These are phyloP conservation scores for Solanum stenotomum DNA, from an alignment of 257 asterid genomes.

Conservation along the genomic window DNA sequence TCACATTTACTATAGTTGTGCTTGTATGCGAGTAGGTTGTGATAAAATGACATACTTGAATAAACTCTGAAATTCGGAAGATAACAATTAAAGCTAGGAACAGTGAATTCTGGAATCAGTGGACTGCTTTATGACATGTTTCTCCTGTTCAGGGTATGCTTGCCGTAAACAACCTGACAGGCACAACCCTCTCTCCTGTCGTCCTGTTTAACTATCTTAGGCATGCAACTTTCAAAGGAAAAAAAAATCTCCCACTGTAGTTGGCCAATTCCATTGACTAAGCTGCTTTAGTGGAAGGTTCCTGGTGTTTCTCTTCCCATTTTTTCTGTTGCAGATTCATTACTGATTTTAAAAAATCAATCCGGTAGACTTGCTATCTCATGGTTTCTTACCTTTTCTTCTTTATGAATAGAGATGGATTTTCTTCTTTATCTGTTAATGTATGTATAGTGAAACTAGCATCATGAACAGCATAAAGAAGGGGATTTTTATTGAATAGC, in stretches of 20 bases:
- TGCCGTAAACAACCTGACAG: not conserved
- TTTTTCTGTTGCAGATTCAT: not conserved
- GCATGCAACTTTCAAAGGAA: not conserved
- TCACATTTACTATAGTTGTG: not conserved
- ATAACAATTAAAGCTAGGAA: not conserved
- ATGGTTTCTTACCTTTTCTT: not conserved
- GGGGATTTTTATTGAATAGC: constrained; percentile 8
- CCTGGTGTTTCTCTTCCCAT: not conserved
- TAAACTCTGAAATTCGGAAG: not conserved
- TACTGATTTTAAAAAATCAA: not conserved
- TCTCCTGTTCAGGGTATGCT: not conserved
- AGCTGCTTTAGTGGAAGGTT: not conserved
- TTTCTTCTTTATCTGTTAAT: not conserved
- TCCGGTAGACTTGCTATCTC: not conserved
- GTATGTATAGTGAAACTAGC: not conserved
- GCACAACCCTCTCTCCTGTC: not conserved
- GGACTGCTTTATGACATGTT: not conserved
- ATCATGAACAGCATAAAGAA: not conserved
- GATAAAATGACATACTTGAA: not conserved
- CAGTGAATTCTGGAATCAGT: not conserved
- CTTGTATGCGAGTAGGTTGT: not conserved
- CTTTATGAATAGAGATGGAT: constrained; percentile 1
- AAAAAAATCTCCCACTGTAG: not conserved
- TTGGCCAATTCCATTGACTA: not conserved
- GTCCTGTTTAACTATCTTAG: not conserved